Percentiles rank a stretch among this genome's conserved stretches.
Conservation (phyloP, 345 rosid genomes). For the Camelina laxa region DNA sequence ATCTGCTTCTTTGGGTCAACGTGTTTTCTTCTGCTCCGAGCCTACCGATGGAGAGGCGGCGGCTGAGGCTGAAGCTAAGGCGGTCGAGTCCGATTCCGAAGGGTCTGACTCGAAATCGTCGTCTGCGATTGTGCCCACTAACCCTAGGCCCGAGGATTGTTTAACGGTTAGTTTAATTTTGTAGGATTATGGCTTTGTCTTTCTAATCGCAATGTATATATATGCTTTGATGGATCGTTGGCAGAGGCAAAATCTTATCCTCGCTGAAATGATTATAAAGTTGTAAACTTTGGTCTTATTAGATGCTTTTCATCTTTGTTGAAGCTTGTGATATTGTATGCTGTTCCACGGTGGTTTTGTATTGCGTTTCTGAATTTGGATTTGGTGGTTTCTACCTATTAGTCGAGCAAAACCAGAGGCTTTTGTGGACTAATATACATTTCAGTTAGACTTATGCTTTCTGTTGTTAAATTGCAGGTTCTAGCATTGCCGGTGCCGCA, state of each 20-base stretch:
- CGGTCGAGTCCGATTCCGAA: conserved; percentile 53
- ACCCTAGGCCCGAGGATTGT: conserved; percentile 88
- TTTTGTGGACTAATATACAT: conserved; percentile 1
- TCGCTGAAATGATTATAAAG: neutral
- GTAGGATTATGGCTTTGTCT: neutral
- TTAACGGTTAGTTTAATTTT: conserved; percentile 61
- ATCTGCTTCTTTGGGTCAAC: conserved; percentile 41
- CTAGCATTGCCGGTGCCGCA: conserved; percentile 90
- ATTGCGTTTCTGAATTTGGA: conserved; percentile 3
- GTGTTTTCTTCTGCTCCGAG: conserved; percentile 80
- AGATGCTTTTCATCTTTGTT: conserved; percentile 19
- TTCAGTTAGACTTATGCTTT: conserved; percentile 14
- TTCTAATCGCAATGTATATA: conserved; percentile 4
- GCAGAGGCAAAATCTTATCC: neutral
- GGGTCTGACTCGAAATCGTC: conserved; percentile 59
- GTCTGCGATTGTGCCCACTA: conserved; percentile 81
- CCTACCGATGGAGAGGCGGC: conserved; percentile 53
- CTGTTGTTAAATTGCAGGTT: conserved; percentile 61
- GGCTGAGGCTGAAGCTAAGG: conserved; percentile 56
- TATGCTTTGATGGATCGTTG: conserved; percentile 1
- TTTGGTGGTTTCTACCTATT: neutral
- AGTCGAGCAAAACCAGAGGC: conserved; percentile 5
- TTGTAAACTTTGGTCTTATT: conserved; percentile 16
- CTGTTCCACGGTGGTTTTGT: conserved; percentile 8
- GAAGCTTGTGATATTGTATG: neutral